Conservation (phyloP, 257 asterid genomes). For the Primulina huaijiensis region DNA sequence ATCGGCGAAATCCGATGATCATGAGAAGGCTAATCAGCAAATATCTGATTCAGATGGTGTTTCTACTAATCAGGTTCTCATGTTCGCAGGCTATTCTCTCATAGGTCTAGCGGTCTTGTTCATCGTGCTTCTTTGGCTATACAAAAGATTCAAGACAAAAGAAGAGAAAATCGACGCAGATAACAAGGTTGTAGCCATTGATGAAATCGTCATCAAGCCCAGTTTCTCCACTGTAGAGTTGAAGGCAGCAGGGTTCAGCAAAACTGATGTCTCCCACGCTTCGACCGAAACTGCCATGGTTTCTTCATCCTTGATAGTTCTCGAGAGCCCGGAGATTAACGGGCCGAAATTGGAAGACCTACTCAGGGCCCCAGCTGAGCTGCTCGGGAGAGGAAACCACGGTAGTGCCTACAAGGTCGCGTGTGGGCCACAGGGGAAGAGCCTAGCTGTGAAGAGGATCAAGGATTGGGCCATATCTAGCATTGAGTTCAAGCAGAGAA, state of each 20-base stretch:
- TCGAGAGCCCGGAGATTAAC: constrained; percentile 48
- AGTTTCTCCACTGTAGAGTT: constrained; percentile 40
- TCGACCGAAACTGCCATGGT: constrained; percentile 38
- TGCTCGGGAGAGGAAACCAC: constrained; percentile 69
- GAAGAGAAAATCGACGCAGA: constrained; percentile 21
- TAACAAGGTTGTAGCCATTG: constrained; percentile 30
- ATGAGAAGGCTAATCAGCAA: background rate
- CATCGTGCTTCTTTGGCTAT: constrained; percentile 33
- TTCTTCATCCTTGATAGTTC: constrained; percentile 47
- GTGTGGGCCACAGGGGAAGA: constrained; percentile 41
- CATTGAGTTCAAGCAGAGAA: constrained; percentile 55
- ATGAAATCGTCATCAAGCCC: constrained; percentile 32
- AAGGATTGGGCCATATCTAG: constrained; percentile 59
- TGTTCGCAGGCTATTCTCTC: constrained; percentile 54
- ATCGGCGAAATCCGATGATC: constrained; percentile 29
- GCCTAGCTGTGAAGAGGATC: constrained; percentile 66
- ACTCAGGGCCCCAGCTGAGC: constrained; percentile 82
- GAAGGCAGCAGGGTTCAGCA: constrained; percentile 28
- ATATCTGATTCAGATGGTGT: constrained; percentile 7
- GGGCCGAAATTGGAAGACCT: constrained; percentile 62
- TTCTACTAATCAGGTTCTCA: constrained; percentile 49
- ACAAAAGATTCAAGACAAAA: constrained; percentile 33
- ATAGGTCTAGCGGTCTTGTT: constrained; percentile 45
- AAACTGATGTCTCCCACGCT: constrained; percentile 33
- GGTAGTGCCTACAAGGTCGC: constrained; percentile 70